Evolutionary conservation across 306 rosid species (phyloP).

Genomic region (Prunus fruticosa): DNA sequence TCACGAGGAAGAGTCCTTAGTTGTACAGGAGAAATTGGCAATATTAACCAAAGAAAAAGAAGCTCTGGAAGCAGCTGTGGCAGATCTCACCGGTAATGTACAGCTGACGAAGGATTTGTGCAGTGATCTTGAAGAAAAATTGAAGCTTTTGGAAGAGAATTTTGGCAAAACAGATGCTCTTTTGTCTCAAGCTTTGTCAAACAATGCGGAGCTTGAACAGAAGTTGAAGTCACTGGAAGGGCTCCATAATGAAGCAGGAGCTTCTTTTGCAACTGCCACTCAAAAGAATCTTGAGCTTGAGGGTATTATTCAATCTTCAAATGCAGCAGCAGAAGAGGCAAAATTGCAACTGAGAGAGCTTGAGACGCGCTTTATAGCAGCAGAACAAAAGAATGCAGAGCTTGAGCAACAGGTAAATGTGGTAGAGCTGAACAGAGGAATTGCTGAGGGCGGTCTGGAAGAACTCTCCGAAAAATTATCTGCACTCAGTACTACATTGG

Average conservation of each 20-base stretch:
- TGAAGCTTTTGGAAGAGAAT: conserved; percentile 59
- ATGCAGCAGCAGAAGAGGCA: conserved; percentile 63
- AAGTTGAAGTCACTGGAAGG: conserved; percentile 73
- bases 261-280: conserved; percentile 56
- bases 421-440: conserved; percentile 48
- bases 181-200: conserved; percentile 65
- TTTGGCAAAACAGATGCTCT: conserved; percentile 63
- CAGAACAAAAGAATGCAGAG: conserved; percentile 66
- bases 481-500: conserved; percentile 51
- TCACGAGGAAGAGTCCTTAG: conserved; percentile 47
- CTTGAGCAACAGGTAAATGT: conserved; percentile 72
- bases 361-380: conserved; percentile 54
- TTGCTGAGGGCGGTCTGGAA: conserved; percentile 56
- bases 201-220: conserved; percentile 70
- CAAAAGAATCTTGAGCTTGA: conserved; percentile 75
- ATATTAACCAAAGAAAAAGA: conserved; percentile 42
- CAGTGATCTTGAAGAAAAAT: conserved; percentile 61
- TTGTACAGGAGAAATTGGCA: conserved; percentile 44
- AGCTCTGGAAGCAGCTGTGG: conserved; percentile 51
- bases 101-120: conserved; percentile 50
- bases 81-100: conserved; percentile 40
- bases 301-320: conserved; percentile 50
- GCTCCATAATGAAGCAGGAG: conserved; percentile 59
- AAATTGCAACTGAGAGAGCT: conserved; percentile 65
- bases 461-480: conserved; percentile 59